phyloP scores from a whole-genome alignment of 2,329 filamentous ascomycete genomes.

The Tolypocladium inflatum region DNA sequence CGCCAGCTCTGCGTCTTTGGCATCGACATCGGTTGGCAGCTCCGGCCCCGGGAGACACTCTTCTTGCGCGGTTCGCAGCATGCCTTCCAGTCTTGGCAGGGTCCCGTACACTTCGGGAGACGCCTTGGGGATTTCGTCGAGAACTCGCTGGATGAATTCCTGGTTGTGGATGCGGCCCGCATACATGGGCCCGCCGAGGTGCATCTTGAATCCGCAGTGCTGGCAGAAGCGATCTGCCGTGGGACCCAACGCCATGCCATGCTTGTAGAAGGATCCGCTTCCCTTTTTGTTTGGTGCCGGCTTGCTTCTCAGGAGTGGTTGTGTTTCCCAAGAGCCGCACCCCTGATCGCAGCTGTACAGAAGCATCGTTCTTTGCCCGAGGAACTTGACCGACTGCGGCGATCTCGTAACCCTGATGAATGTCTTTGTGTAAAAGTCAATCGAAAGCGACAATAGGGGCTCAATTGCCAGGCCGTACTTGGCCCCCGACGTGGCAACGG shows the following conservation, averaged over 20 bases:
- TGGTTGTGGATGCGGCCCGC: constrained; percentile 79
- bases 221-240: constrained; percentile 57
- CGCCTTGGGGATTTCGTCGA: constrained; percentile 59
- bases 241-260: constrained; percentile 64
- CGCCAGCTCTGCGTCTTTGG: constrained; percentile 44
- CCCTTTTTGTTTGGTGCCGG: constrained; percentile 61
- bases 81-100: constrained; percentile 72
- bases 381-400: constrained; percentile 79
- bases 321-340: constrained; percentile 85
- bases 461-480: constrained; percentile 84
- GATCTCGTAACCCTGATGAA: constrained; percentile 78
- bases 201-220: constrained; percentile 80
- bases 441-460: constrained; percentile 83
- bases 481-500: constrained; percentile 69
- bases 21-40: constrained; percentile 28
- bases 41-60: constrained; percentile 42
- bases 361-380: constrained; percentile 85
- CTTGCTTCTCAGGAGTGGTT: constrained; percentile 65
- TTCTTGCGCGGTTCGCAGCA: constrained; percentile 82
- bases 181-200: constrained; percentile 91
- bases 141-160: constrained; percentile 70
- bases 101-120: constrained; percentile 70
- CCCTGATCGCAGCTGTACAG: constrained; percentile 86
- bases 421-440: constrained; percentile 88
- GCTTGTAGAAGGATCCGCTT: constrained; percentile 63